Percentiles rank a stretch among this genome's conserved stretches.
Evolutionary conservation across 78 protist genomes (phyloP).

Genomic region (Cavenderia fasciculata): DNA sequence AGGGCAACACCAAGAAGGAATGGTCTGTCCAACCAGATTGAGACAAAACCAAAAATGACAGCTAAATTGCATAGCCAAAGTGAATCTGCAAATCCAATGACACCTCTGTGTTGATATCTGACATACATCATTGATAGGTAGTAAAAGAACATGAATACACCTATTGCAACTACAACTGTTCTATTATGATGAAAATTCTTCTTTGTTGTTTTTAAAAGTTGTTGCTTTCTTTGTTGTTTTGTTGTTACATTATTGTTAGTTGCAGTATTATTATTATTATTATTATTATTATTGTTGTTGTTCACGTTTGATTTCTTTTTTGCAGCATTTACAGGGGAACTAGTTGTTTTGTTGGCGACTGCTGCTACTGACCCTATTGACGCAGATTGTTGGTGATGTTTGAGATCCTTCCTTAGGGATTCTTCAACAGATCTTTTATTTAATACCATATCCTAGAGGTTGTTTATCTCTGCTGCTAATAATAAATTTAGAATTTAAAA

Average conservation of each 20-base stretch:
- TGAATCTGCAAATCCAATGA: conserved; percentile 60
- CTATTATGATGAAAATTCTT: conserved; percentile 1
- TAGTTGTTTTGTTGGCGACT: neutral
- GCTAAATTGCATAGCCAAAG: conserved; percentile 65
- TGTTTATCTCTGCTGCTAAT: too few species aligned
- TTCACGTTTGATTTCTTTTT: neutral
- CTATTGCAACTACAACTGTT: neutral
- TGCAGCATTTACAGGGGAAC: neutral
- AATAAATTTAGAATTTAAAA: too few species aligned
- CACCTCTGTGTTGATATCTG: conserved; percentile 47
- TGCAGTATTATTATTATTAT: too few species aligned
- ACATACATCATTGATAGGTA: conserved; percentile 53
- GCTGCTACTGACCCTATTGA: neutral
- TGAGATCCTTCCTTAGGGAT: neutral
- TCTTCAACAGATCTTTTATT: conserved; percentile 30
- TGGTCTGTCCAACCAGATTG: conserved; percentile 27
- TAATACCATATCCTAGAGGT: too few species aligned
- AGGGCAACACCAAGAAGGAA: conserved; percentile 18
- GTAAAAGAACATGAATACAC: conserved; percentile 18
- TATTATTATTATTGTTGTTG: too few species aligned
- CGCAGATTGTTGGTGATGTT: neutral
- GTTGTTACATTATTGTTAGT: neutral
- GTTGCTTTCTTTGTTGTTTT: neutral
- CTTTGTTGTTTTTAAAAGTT: neutral
- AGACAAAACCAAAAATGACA: conserved; percentile 5